Percentiles rank a stretch among this genome's conserved stretches.
phyloP scores from a whole-genome alignment of 2,329 filamentous ascomycete genomes.

The Rhynchosporium agropyri region DNA sequence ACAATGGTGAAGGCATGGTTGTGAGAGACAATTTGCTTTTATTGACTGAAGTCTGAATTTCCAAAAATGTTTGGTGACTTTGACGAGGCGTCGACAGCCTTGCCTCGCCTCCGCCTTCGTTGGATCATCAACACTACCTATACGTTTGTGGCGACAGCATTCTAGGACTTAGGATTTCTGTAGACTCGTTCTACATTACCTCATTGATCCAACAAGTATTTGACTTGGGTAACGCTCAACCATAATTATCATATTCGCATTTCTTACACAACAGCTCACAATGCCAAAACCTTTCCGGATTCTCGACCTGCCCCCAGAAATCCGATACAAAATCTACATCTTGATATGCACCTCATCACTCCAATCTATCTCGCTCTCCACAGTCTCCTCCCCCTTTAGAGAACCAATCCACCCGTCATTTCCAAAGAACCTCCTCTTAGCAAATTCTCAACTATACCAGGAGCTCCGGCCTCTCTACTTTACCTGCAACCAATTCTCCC shows the following conservation, averaged over 20 bases:
- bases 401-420: slow-evolving; percentile 21
- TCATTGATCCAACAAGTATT: too few species aligned
- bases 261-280: not conserved
- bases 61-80: slow-evolving; percentile 22
- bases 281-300: slow-evolving; percentile 31
- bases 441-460: slow-evolving; percentile 35
- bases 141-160: not conserved
- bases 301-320: slow-evolving; percentile 39
- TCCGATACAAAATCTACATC: slow-evolving; percentile 38
- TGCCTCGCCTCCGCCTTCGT: slow-evolving; percentile 28
- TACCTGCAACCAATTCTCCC: slow-evolving; percentile 33
- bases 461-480: slow-evolving; percentile 38
- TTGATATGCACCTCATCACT: slow-evolving; percentile 22
- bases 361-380: slow-evolving; percentile 15
- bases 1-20: slow-evolving; percentile 32
- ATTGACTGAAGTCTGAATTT: not conserved
- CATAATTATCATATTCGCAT: too few species aligned
- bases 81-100: slow-evolving; percentile 28
- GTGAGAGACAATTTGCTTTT: slow-evolving; percentile 9
- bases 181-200: too few species aligned
- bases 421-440: slow-evolving; percentile 36
- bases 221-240: too few species aligned
- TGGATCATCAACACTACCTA: not conserved
- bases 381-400: not conserved
- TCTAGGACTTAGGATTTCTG: too few species aligned